A percentile compares a stretch with the other conserved stretches of the same genome.
These are phyloP conservation scores for Myxozyma monticola DNA, from an alignment of 805 yeast genomes.

Conservation along the genomic window DNA sequence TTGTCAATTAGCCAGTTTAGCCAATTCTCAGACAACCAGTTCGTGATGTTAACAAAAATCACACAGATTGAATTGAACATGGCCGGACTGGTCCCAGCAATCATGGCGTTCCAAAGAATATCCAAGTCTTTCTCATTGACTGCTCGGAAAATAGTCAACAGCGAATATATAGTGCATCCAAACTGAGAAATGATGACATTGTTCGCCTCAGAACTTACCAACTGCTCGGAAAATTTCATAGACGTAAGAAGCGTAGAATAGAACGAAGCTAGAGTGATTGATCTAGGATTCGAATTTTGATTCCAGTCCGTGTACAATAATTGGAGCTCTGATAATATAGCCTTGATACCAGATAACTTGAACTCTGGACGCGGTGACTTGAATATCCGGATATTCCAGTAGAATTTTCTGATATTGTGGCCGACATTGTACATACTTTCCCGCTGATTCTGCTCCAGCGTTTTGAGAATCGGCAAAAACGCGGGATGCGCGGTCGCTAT, in stretches of 20 bases:
- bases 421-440: conserved; percentile 3
- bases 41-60: conserved; percentile 5
- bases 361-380: conserved; percentile 17
- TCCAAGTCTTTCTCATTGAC: conserved; percentile 8
- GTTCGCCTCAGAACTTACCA: conserved; percentile 22
- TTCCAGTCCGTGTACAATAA: conserved; percentile 8
- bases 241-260: conserved; percentile 3
- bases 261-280: neutral
- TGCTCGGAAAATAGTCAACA: conserved; percentile 9
- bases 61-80: conserved; percentile 9
- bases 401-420: conserved; percentile 14
- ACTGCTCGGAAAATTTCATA: conserved; percentile 12
- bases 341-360: conserved; percentile 21
- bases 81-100: conserved; percentile 2
- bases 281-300: neutral
- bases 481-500: conserved; percentile 18
- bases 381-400: conserved; percentile 20
- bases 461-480: conserved; percentile 3
- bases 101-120: conserved; percentile 17
- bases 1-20: conserved; percentile 16
- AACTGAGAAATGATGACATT: conserved; percentile 16
- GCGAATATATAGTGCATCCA: conserved; percentile 17
- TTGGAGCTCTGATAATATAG: conserved; percentile 10
- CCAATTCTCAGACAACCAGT: conserved; percentile 13
- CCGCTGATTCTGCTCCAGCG: neutral